Evolutionary conservation across 2,329 filamentous ascomycete species (phyloP).

Genomic region (Plenodomus tracheiphilus): DNA sequence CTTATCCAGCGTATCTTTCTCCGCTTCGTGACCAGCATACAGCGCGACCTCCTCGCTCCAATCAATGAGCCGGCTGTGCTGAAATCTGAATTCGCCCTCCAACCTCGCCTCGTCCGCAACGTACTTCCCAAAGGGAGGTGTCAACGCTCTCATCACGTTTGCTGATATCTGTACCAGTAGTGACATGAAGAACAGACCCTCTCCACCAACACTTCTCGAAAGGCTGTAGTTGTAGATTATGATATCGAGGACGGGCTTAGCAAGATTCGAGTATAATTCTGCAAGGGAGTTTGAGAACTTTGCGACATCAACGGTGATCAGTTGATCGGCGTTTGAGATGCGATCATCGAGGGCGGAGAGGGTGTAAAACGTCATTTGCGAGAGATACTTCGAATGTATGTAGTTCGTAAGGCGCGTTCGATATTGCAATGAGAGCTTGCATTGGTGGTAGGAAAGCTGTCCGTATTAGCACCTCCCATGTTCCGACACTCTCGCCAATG

Average conservation of each 20-base stretch:
- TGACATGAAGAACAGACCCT: slow-evolving; percentile 94
- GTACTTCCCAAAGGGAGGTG: slow-evolving; percentile 95
- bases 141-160: slow-evolving; percentile 88
- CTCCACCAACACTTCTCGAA: slow-evolving; percentile 91
- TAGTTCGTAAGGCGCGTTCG: slow-evolving; percentile 89
- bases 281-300: slow-evolving; percentile 95
- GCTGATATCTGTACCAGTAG: slow-evolving; percentile 91
- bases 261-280: slow-evolving; percentile 93
- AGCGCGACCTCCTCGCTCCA: slow-evolving; percentile 94
- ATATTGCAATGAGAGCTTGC: slow-evolving; percentile 89
- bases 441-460: slow-evolving; percentile 93
- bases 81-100: slow-evolving; percentile 94
- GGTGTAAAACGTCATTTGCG: slow-evolving; percentile 97
- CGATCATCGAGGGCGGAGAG: slow-evolving; percentile 93
- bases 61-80: slow-evolving; percentile 92
- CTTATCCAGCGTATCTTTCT: slow-evolving; percentile 96
- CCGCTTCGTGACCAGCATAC: slow-evolving; percentile 87
- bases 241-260: slow-evolving; percentile 94
- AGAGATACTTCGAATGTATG: slow-evolving; percentile 94
- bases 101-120: slow-evolving; percentile 93
- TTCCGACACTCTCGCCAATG: no score
- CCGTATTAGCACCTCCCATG: slow-evolving; percentile 14
- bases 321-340: slow-evolving; percentile 97
- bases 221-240: slow-evolving; percentile 94
- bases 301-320: slow-evolving; percentile 94